Conservation (phyloP, 805 yeast genomes). For the Candida quercuum region DNA sequence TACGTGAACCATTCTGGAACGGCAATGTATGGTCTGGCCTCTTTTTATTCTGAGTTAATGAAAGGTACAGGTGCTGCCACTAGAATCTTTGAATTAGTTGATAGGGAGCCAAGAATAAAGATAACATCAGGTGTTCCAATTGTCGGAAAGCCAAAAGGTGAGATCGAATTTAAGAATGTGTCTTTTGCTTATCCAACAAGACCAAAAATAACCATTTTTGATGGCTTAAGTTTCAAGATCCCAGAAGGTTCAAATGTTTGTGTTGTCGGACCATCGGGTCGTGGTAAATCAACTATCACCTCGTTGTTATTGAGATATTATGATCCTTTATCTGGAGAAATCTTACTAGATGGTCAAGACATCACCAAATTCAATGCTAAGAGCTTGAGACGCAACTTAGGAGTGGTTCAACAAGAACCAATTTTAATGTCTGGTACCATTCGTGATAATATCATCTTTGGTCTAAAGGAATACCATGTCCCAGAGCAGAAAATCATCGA, state of each 20-base stretch:
- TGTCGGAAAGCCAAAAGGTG: conserved; percentile 31
- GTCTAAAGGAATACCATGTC: conserved; percentile 35
- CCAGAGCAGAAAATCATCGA: conserved; percentile 47
- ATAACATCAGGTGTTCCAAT: conserved; percentile 56
- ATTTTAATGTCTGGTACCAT: conserved; percentile 76
- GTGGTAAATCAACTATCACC: conserved; percentile 83
- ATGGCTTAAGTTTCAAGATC: conserved; percentile 43
- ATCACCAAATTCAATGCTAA: conserved; percentile 42
- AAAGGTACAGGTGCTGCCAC: conserved; percentile 97
- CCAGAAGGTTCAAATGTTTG: conserved; percentile 58
- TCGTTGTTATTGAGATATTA: conserved; percentile 55
- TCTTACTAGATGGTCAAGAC: conserved; percentile 47
- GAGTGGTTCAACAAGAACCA: conserved; percentile 78
- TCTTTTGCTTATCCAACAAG: conserved; percentile 86
- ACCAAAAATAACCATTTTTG: conserved; percentile 54
- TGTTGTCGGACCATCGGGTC: conserved; percentile 82
- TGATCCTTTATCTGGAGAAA: conserved; percentile 38
- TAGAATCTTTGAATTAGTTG: conserved; percentile 82
- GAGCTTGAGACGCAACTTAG: conserved; percentile 51
- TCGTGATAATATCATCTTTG: conserved; percentile 71
- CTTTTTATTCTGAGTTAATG: conserved; percentile 93
- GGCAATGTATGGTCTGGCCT: conserved; percentile 87
- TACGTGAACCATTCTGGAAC: conserved; percentile 93
- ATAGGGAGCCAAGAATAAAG: conserved; percentile 64
- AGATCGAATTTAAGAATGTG: conserved; percentile 60